Conservation (phyloP, 2,329 filamentous ascomycete species). For the Keithomyces neogunnii region DNA sequence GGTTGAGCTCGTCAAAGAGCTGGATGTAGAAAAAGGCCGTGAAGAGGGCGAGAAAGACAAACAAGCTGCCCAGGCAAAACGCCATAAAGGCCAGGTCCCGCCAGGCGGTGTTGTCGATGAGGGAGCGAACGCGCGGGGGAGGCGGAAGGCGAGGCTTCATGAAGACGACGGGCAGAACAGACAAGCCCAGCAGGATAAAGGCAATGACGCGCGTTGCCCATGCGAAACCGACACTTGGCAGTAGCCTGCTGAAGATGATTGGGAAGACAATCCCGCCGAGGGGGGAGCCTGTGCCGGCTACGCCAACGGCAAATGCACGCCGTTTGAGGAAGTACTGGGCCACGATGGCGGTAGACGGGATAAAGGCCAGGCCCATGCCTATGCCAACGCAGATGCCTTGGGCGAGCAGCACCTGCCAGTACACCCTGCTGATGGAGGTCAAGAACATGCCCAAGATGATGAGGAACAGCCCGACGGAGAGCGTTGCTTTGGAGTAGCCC, state of each 20-base stretch:
- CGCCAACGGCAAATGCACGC: slow-evolving; percentile 19
- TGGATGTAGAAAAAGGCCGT: slow-evolving; percentile 38
- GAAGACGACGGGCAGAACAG: slow-evolving; percentile 25
- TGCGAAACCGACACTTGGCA: slow-evolving; percentile 43
- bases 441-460: slow-evolving; percentile 35
- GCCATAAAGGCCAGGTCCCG: slow-evolving; percentile 34
- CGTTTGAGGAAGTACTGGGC: slow-evolving; percentile 28
- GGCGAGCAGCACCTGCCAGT: slow-evolving; percentile 33
- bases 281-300: slow-evolving; percentile 19
- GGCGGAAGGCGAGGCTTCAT: slow-evolving; percentile 26
- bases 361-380: slow-evolving; percentile 25
- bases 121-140: slow-evolving; percentile 36
- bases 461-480: slow-evolving; percentile 25
- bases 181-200: slow-evolving; percentile 32
- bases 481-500: slow-evolving; percentile 29
- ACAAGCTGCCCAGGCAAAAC: slow-evolving; percentile 24
- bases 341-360: slow-evolving; percentile 28
- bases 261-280: slow-evolving; percentile 14
- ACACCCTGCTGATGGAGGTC: slow-evolving; percentile 33
- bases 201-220: slow-evolving; percentile 40
- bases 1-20: slow-evolving; percentile 31
- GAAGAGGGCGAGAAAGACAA: slow-evolving; percentile 39
- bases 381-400: slow-evolving; percentile 30
- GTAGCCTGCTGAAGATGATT: slow-evolving; percentile 31
- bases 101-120: slow-evolving; percentile 43